Conservation (phyloP, 306 rosid species). For the Morella rubra region DNA sequence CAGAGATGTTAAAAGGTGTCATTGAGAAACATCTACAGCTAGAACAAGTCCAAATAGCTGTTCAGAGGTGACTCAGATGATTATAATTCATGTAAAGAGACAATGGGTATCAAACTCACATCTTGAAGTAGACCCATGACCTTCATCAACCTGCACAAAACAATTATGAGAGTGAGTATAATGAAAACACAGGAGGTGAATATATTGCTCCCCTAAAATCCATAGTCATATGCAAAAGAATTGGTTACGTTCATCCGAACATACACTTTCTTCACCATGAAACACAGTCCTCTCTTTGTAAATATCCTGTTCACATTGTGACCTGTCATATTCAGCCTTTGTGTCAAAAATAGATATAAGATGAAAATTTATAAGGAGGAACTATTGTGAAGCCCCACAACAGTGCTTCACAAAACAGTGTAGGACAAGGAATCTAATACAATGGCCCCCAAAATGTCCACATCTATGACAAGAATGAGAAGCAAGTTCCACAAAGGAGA, state of each 20-base stretch:
- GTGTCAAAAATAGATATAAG: constrained; percentile 42
- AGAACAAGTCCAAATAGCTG: constrained; percentile 14
- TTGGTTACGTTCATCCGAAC: constrained; percentile 31
- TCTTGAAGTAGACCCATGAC: constrained; percentile 32
- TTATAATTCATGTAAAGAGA: constrained; percentile 23
- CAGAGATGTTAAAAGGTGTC: background rate
- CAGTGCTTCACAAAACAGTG: background rate
- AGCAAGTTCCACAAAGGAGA: constrained; percentile 9
- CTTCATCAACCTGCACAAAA: constrained; percentile 56
- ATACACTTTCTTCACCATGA: constrained; percentile 43
- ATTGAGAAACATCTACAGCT: constrained; percentile 17
- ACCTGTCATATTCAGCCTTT: constrained; percentile 44
- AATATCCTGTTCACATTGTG: constrained; percentile 42
- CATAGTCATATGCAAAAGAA: constrained; percentile 19
- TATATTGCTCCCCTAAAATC: constrained; percentile 1
- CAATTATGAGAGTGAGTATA: constrained; percentile 21
- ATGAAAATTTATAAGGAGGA: constrained; percentile 5
- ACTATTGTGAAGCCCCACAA: constrained; percentile 25
- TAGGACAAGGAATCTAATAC: constrained; percentile 8
- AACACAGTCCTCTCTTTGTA: constrained; percentile 41
- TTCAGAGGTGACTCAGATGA: constrained; percentile 12
- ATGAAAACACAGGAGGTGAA: constrained; percentile 3
- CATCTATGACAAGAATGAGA: constrained; percentile 14
- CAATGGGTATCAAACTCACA: constrained; percentile 48
- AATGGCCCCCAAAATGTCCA: background rate